Base-by-base conservation (phyloP, 2,329 filamentous ascomycete genomes). In the Sarocladium strictum region DNA sequence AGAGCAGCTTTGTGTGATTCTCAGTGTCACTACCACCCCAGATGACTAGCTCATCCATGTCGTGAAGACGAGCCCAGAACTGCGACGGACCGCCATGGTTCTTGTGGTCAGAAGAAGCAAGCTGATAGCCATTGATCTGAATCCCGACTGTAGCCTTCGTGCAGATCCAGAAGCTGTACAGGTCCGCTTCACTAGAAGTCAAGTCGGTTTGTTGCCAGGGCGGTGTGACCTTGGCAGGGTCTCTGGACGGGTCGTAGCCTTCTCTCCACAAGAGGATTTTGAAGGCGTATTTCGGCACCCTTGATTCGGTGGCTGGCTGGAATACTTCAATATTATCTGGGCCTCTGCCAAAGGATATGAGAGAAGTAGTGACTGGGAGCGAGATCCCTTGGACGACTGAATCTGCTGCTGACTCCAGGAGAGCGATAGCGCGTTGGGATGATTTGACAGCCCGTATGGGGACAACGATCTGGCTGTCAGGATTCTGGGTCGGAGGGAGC, bases 211-310 rank as follows among this genome's bases (percentile, higher is more conserved):
- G 21, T 19, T 24, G 27, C 72, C 74, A 70, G 49, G 73, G 65
- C 76, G 84, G 55, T 79, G 76, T 64, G 47, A 52, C 59, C 80
- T 81, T 53, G 79, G 79, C 33, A 74, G 74, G 53, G 21, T 80
- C 77, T 49, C 75, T 77, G 50, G 74, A 74, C 7, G 79, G 76
- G 55, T 89, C 86, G 56, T 86, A 85, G 11, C 81, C 50, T 11
- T 51, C 47, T 54, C 81, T 84, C 78, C 87, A 90, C 27, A 94
- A 81, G 32, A 90, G 76, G 35, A 97, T 74, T 62, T 89, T 86
- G 61, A 96, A 83, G 1, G 89, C 90, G 58, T 86, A 85, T 65
- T 93, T 93, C 1, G 92, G 90, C 33, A 97, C 83, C 15, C 85
- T 85, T 2, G 76, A 78, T 60, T 97, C 90, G 23, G 73, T 71